Evolutionary conservation across 2,329 filamentous ascomycete species (phyloP), one percentile per base, ranked within the genome.

Genomic region (Colletotrichum endophyticum): DNA sequence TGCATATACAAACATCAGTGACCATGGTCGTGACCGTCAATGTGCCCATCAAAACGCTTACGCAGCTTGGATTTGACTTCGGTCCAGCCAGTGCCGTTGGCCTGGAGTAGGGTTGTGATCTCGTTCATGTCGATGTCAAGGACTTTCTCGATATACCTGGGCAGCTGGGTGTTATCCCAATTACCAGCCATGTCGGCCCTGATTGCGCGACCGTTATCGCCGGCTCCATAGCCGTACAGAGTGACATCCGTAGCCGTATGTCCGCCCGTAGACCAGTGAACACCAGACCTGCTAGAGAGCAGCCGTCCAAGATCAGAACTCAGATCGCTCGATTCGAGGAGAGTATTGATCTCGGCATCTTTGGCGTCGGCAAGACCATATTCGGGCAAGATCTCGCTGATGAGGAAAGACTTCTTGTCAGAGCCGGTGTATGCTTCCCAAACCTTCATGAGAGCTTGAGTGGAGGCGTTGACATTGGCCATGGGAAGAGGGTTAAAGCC

Each of bases 401-500:
- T 77, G 57, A 83, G 76, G 74, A 83, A 85, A 11, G 73, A 77
- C 19, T 79, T 80, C 28, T 77, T 77, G 76, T 86, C 83, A 4
- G 81, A 81, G 36, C 81, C 83, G 19, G 78, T 53, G 27, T 83
- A 84, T 1, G 72, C 77, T 6, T 76, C 77, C 80, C 81, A 84
- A 9, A 81, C 63, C 3, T 72, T 64, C 39, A 79, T 77, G 32
- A 84, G 79, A 27, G 79, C 75, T 73, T 86, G 84, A 9, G 80
- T 80, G 3, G 84, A 83, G 74, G 82, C 81, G 32, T 75, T 82
- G 2, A 81, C 81, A 19, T 75, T 76, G 13, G 80, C 78, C 8
- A 86, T 80, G 4, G 81, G 80, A 1, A 81, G 77, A 1, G 84
- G 84, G 64, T 85, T 81, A 77, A 81, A 86, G 66, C 84, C 84